A percentile compares a stretch with the other conserved stretches of the same genome.
These are phyloP conservation scores for Zygoascus meyerae DNA, from an alignment of 1,139 yeast genomes.

Conservation along the genomic window DNA sequence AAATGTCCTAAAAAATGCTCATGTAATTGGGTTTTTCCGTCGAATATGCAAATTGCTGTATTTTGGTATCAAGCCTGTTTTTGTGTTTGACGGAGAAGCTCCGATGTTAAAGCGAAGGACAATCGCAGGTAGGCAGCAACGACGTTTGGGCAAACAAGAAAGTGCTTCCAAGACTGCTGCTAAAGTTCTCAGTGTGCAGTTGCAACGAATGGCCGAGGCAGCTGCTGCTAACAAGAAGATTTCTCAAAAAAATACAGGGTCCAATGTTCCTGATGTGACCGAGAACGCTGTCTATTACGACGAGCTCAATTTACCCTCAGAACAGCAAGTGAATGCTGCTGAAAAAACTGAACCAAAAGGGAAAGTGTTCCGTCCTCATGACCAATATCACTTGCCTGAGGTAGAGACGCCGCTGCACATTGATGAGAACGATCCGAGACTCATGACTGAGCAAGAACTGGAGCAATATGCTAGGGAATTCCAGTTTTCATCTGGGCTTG, in stretches of 20 bases:
- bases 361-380: conserved; percentile 33
- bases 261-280: conserved; percentile 24
- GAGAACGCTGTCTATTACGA: conserved; percentile 27
- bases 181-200: conserved; percentile 68
- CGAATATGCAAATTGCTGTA: conserved; percentile 85
- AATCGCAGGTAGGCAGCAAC: conserved; percentile 59
- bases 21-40: conserved; percentile 88
- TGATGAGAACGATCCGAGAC: conserved; percentile 53
- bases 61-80: conserved; percentile 86
- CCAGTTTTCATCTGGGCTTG: conserved; percentile 48
- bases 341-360: conserved; percentile 1
- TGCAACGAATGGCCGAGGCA: conserved; percentile 51
- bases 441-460: conserved; percentile 69
- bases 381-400: conserved; percentile 82
- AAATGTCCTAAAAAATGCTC: conserved; percentile 69
- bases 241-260: conserved; percentile 14
- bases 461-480: conserved; percentile 54
- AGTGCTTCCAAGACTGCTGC: conserved; percentile 73
- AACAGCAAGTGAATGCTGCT: conserved; percentile 10
- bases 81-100: conserved; percentile 97
- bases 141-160: conserved; percentile 70
- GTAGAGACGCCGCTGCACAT: conserved; percentile 42
- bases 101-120: conserved; percentile 79
- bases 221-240: conserved; percentile 11
- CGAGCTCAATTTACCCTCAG: conserved; percentile 19